phyloP scores from a whole-genome alignment of 2,329 filamentous ascomycete genomes.

The Magnaporthales sp. region DNA sequence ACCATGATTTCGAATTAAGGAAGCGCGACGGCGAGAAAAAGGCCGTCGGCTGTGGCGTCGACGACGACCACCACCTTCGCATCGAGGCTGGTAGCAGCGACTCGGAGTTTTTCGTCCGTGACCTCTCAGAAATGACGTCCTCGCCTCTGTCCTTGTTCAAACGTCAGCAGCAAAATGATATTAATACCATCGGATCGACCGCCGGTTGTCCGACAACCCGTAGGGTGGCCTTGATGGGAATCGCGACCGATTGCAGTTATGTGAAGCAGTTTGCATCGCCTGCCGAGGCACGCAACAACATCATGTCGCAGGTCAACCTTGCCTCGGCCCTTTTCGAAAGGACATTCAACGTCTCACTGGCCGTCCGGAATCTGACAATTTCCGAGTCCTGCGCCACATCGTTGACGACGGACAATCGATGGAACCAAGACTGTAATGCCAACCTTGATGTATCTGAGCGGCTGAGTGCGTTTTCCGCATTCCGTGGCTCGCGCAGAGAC shows the following conservation, averaged over 20 bases:
- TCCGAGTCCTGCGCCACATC: conserved; percentile 67
- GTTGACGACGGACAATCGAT: conserved; percentile 55
- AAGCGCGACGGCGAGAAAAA: conserved; percentile 31
- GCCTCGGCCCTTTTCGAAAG: conserved; percentile 83
- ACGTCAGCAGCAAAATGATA: conserved; percentile 28
- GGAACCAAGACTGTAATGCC: conserved; percentile 71
- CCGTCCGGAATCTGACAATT: conserved; percentile 77
- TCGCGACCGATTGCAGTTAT: conserved; percentile 91
- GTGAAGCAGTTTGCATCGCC: conserved; percentile 60
- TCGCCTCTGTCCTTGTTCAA: conserved; percentile 6
- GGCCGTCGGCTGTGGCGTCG: conserved; percentile 1
- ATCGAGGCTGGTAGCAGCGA: conserved; percentile 51
- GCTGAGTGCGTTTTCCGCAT: conserved; percentile 78
- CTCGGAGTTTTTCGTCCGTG: not conserved
- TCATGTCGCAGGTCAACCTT: conserved; percentile 76
- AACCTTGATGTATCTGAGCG: conserved; percentile 62
- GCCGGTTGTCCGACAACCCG: conserved; percentile 79
- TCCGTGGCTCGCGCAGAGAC: conserved; percentile 71
- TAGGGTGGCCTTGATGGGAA: conserved; percentile 82
- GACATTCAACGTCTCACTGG: conserved; percentile 91
- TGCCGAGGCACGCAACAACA: conserved; percentile 58
- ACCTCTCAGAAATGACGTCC: not conserved
- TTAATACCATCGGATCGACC: conserved; percentile 77
- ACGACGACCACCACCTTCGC: conserved; percentile 30
- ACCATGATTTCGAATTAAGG: conserved; percentile 39